phyloP scores from a whole-genome alignment of 1,284 basidiomycete genomes.

The Hypsizygus ulmarius region DNA sequence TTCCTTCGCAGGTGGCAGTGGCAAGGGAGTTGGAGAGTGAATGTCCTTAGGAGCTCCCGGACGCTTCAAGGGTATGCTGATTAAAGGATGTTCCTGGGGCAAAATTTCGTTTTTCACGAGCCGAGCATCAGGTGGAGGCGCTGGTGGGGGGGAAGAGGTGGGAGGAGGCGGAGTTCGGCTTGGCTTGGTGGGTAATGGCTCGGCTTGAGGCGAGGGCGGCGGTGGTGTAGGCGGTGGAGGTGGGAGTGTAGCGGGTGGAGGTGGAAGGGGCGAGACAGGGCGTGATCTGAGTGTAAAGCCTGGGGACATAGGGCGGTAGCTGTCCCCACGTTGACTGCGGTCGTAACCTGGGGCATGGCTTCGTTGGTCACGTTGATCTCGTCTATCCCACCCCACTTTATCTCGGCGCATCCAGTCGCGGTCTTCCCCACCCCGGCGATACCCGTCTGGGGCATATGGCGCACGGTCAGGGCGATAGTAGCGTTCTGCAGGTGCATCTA shows the following conservation, averaged over 20 bases:
- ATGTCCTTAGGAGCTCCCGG: slow-evolving; percentile 44
- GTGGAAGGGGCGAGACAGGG: slow-evolving; percentile 8
- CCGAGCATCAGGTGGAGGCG: slow-evolving; percentile 41
- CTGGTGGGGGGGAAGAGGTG: slow-evolving; percentile 41
- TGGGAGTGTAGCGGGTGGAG: slow-evolving; percentile 3
- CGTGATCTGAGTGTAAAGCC: slow-evolving; percentile 6
- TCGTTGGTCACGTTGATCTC: slow-evolving; percentile 21
- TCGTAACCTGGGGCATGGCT: slow-evolving; percentile 27
- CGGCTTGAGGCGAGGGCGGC: slow-evolving; percentile 13
- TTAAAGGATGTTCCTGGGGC: slow-evolving; percentile 33
- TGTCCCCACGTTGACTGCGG: slow-evolving; percentile 20
- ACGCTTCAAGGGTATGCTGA: slow-evolving; percentile 37
- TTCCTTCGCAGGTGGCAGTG: slow-evolving; percentile 21
- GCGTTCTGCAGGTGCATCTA: slow-evolving; percentile 13
- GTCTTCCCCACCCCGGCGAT: slow-evolving; percentile 31
- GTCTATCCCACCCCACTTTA: slow-evolving; percentile 18
- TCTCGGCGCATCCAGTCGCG: slow-evolving; percentile 30
- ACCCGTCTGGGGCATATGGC: slow-evolving; percentile 25
- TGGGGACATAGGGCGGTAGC: slow-evolving; percentile 25
- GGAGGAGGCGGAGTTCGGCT: slow-evolving; percentile 30
- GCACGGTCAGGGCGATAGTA: slow-evolving; percentile 22
- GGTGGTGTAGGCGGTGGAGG: slow-evolving; percentile 20
- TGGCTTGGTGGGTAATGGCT: slow-evolving; percentile 23
- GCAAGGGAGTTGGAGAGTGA: slow-evolving; percentile 45
- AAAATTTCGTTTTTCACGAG: slow-evolving; percentile 33